Evolutionary conservation across 306 rosid genomes (phyloP), one percentile per base, ranked within the genome.

Genomic region (Vachellia collinsii): DNA sequence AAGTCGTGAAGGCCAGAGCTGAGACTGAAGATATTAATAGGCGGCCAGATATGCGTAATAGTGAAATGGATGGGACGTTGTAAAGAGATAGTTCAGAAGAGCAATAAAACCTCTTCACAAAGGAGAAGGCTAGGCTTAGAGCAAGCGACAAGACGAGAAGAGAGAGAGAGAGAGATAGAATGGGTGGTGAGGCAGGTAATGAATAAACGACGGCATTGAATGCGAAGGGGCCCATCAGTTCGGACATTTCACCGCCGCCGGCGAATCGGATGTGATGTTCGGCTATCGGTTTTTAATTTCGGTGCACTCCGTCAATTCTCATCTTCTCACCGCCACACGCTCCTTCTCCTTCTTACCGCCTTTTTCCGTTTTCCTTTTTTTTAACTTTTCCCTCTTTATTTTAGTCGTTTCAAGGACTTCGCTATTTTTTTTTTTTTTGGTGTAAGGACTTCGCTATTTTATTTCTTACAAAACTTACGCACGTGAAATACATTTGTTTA

Each of bases 171-270:
- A 2, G 34, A n/a, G n/a, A n/a, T n/a, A n/a, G n/a, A n/a, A 9
- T 58, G 41, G 13, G 8, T 1, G 25, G 42, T 3, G 10, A 7
- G 48, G 23, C 48, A 50, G 67, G 56, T 74, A 34, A 58, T 51
- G 62, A 16, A 77, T 51, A 20, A 77, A 61, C 74, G 34, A 51
- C 12, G 83, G 81, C 82, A 77, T 77, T 83, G 11, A 86, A 58
- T 79, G 82, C 22, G 5, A 70, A n/a, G 43, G 83, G 75, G 11
- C 81, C 83, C 72, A 80, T 16, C 7, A 0, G 61, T 0, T 47
- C 59, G 14, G 22, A 70, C 22, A 25, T 23, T 46, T 70, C 13
- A 9, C 22, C 7, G 8, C 23, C 50, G n/a, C 59, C 10, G 59
- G 42, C 36, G 41, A 44, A 12, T 23, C 13, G 17, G 53, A 29